Evolutionary conservation across 768 basidiomycete genomes (phyloP).

Genomic region (Tulasnella sp.): DNA sequence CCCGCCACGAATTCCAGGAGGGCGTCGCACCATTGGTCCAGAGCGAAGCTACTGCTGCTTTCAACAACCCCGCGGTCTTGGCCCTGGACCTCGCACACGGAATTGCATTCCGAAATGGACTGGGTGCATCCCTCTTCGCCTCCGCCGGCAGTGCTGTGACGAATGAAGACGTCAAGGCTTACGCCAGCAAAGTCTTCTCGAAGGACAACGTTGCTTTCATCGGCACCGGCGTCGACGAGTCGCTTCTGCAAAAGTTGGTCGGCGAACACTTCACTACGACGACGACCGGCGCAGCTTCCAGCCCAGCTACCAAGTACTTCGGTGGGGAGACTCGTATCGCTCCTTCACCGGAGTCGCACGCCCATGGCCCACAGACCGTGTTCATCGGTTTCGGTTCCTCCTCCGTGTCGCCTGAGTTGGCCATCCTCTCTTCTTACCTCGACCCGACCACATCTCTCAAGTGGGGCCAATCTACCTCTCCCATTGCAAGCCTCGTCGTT

Average conservation of each 20-base stretch:
- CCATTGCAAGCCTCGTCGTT: constrained; percentile 55
- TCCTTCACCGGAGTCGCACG: constrained; percentile 39
- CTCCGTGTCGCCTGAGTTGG: constrained; percentile 58
- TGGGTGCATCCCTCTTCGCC: constrained; percentile 85
- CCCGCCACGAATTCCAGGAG: constrained; percentile 40
- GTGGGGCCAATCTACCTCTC: constrained; percentile 71
- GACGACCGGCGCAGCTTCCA: constrained; percentile 30
- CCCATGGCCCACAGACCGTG: constrained; percentile 54
- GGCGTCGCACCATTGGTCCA: constrained; percentile 50
- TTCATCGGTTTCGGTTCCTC: constrained; percentile 83
- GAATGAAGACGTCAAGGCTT: constrained; percentile 62
- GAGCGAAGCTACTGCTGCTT: constrained; percentile 57
- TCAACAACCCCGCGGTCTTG: constrained; percentile 50
- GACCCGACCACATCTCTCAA: constrained; percentile 76
- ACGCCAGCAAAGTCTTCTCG: constrained; percentile 63
- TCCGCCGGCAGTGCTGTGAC: constrained; percentile 56
- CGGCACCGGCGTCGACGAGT: constrained; percentile 76
- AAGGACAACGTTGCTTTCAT: constrained; percentile 77
- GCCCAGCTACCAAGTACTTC: constrained; percentile 47
- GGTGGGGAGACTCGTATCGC: constrained; percentile 82
- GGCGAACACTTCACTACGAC: constrained; percentile 55
- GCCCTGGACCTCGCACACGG: constrained; percentile 84
- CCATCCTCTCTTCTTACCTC: constrained; percentile 71
- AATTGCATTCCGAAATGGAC: constrained; percentile 88
- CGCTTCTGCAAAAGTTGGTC: constrained; percentile 61